These are phyloP conservation scores for Cornus kousa DNA, from an alignment of 148 eudicot genomes.

Conservation along the genomic window DNA sequence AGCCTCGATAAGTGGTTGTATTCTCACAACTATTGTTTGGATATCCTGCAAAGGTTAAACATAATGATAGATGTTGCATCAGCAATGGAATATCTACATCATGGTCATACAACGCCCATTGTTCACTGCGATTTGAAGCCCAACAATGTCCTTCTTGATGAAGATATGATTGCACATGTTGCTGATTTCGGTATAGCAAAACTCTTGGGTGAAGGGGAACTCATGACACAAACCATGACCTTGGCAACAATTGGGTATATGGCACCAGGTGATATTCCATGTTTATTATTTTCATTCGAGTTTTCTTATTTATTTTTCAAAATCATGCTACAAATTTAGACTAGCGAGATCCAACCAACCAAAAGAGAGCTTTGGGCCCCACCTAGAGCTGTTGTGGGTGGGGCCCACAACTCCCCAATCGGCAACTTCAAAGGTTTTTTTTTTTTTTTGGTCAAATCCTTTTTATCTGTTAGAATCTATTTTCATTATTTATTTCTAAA, in stretches of 20 bases:
- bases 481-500: neutral
- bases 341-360: too few relatives aligned
- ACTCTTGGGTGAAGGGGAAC: slow-evolving; percentile 21
- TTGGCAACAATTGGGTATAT: slow-evolving; percentile 37
- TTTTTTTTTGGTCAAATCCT: too few relatives aligned
- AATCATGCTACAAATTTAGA: too few relatives aligned
- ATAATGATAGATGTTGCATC: slow-evolving; percentile 31
- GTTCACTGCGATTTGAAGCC: slow-evolving; percentile 40
- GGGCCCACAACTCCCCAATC: too few relatives aligned
- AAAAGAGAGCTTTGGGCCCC: too few relatives aligned
- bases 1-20: slow-evolving; percentile 33
- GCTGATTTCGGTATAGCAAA: slow-evolving; percentile 33
- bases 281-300: neutral
- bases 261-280: slow-evolving; percentile 30
- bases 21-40: slow-evolving; percentile 20
- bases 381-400: too few relatives aligned
- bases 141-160: slow-evolving; percentile 29
- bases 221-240: slow-evolving; percentile 21
- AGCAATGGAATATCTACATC: slow-evolving; percentile 32
- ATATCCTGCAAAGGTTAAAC: slow-evolving; percentile 14
- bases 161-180: slow-evolving; percentile 29
- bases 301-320: neutral
- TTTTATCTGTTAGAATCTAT: neutral
- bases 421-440: too few relatives aligned
- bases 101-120: slow-evolving; percentile 16